Evolutionary conservation across 768 basidiomycete genomes (phyloP), one percentile per base, ranked within the genome.

Genomic region (Nidularia pulvinata): DNA sequence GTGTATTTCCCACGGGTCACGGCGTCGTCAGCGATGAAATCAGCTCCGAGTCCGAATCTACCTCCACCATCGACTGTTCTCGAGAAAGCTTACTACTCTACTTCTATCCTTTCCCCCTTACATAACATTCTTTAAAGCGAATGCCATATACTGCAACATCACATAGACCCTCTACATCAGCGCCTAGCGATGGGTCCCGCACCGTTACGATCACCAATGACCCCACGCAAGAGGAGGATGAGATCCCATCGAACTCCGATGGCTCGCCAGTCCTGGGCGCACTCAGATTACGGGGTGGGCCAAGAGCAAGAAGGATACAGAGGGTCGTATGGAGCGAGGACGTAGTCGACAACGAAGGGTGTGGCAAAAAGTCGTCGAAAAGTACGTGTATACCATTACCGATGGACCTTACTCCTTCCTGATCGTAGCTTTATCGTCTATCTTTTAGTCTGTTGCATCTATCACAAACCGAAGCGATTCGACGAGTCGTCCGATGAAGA

Each of bases 301-400:
- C 79, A 36, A 52, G 50, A 48, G 62, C 53, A 25, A 70, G 73
- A 33, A 71, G 71, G 30, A 70, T 71, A 33, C 83, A 79, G 39
- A 74, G 80, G 25, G 95, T 98, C 0, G 85, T 81, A 0, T 97
- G 95, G 95, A 80, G 72, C 19, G 89, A 93, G 14, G 88, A 85
- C 51, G 90, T 92, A 3, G 80, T 96, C 2, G 95, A 98, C 66
- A 97, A 98, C 63, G 95, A 98, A 62, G 86, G 87, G 0, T 81
- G 86, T 55, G 93, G 92, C 6, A 86, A 82, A 78, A 96, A 97
- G 71, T 92, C 89, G 57, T 93, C 93, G 32, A 98, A 98, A 74
- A 94, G 95, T 96, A 59, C 57, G 89, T 81, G 4, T 13, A 4
- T 43, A 35, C 50, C 16, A 34, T 49, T 50, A 11, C 2, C 45